Percentiles rank a stretch among this genome's conserved stretches.
Evolutionary conservation across 1,139 yeast genomes (phyloP).

Genomic region (Sugiyamaella japonica): DNA sequence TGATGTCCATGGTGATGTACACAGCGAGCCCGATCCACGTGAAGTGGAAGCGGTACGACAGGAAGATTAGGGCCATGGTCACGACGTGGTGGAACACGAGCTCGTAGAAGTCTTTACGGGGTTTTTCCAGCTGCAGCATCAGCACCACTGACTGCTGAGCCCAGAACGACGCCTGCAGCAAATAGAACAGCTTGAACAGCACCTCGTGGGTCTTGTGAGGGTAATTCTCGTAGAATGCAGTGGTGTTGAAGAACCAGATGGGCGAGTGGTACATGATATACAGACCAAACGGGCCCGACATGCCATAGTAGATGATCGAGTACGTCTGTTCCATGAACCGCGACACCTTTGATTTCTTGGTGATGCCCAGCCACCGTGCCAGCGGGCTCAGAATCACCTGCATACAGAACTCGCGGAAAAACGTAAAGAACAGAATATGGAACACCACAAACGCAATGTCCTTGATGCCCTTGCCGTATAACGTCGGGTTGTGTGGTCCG

Average conservation of each 20-base stretch:
- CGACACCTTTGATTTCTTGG: constrained; percentile 57
- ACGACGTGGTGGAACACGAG: constrained; percentile 90
- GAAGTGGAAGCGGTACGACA: constrained; percentile 92
- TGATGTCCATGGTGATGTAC: constrained; percentile 92
- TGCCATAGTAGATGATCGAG: constrained; percentile 75
- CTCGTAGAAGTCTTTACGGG: constrained; percentile 90
- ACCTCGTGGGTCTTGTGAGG: constrained; percentile 80
- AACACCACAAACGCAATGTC: constrained; percentile 80
- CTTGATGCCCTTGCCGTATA: constrained; percentile 82
- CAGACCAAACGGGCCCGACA: constrained; percentile 82
- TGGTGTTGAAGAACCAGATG: constrained; percentile 85
- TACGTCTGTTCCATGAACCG: constrained; percentile 95
- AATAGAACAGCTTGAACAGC: constrained; percentile 74
- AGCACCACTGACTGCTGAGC: constrained; percentile 88
- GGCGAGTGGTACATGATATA: constrained; percentile 84
- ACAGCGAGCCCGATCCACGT: constrained; percentile 93
- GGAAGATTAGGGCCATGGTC: constrained; percentile 84
- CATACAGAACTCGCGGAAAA: constrained; percentile 88
- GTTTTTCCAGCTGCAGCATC: constrained; percentile 83
- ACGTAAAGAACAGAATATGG: constrained; percentile 85
- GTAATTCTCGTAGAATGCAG: constrained; percentile 71
- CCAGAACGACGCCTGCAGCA: constrained; percentile 97
- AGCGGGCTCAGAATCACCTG: constrained; percentile 74
- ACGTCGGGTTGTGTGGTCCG: constrained; percentile 27
- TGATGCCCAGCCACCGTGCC: constrained; percentile 57